These are phyloP conservation scores for Candolleomyces efflorescens DNA, from an alignment of 768 basidiomycete genomes.

Conservation along the genomic window DNA sequence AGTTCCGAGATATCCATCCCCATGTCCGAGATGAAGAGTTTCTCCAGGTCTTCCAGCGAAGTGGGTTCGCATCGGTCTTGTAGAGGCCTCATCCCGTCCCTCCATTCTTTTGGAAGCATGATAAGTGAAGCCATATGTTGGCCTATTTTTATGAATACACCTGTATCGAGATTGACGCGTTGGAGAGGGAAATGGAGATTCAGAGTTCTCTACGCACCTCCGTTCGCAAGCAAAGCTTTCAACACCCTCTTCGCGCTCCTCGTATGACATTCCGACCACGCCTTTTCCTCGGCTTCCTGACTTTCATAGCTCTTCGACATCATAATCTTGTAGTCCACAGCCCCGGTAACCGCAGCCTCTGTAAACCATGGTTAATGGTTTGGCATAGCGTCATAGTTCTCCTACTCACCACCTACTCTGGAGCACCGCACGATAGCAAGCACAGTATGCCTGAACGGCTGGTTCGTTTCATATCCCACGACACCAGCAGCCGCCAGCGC, in stretches of 20 bases:
- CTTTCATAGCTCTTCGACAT: constrained; percentile 51
- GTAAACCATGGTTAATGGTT: constrained; percentile 5
- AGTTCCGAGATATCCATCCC: constrained; percentile 65
- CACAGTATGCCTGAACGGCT: constrained; percentile 70
- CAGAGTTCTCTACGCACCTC: constrained; percentile 47
- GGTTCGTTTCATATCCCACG: constrained; percentile 60
- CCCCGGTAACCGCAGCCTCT: constrained; percentile 62
- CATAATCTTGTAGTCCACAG: constrained; percentile 69
- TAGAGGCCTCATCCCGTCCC: constrained; percentile 47
- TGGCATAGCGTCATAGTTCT: not conserved
- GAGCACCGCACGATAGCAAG: constrained; percentile 78
- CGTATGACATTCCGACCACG: constrained; percentile 75
- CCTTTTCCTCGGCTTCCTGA: constrained; percentile 44
- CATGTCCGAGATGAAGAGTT: constrained; percentile 76
- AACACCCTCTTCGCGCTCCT: constrained; percentile 79
- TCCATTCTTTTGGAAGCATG: constrained; percentile 52
- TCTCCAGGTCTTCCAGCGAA: constrained; percentile 69
- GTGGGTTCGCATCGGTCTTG: constrained; percentile 96
- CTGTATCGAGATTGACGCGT: constrained; percentile 27
- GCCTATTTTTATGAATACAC: constrained; percentile 85
- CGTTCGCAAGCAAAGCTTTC: constrained; percentile 82
- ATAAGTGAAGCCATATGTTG: constrained; percentile 77
- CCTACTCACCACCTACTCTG: constrained; percentile 59
- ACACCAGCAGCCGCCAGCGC: constrained; percentile 32
- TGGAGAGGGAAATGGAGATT: not conserved